Evolutionary conservation across 2,329 filamentous ascomycete genomes (phyloP).

Genomic region (Microthyrium microscopicum): DNA sequence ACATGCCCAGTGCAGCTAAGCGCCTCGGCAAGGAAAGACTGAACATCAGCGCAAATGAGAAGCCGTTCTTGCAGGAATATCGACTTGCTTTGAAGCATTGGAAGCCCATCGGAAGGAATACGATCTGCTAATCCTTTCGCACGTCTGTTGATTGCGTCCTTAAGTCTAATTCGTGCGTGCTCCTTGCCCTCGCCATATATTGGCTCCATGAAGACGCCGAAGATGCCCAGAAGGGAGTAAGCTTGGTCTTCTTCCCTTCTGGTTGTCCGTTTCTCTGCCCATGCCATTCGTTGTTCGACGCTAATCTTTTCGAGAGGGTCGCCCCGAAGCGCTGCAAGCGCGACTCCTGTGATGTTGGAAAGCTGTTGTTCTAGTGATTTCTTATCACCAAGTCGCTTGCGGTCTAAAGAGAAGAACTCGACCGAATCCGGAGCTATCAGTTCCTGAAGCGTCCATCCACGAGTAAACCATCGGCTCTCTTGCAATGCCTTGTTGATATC

Average conservation of each 20-base stretch:
- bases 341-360: conserved; percentile 9
- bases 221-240: conserved; percentile 17
- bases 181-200: conserved; percentile 10
- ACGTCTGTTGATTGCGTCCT: conserved; percentile 10
- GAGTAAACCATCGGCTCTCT: conserved; percentile 9
- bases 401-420: conserved; percentile 8
- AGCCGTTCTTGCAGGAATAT: too few species aligned
- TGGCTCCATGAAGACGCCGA: conserved; percentile 11
- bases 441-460: conserved; percentile 9
- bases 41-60: too few species aligned
- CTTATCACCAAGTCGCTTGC: conserved; percentile 7
- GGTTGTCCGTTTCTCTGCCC: conserved; percentile 14
- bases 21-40: too few species aligned
- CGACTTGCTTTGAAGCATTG: too few species aligned
- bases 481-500: conserved; percentile 5
- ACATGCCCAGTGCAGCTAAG: too few species aligned
- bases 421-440: conserved; percentile 7
- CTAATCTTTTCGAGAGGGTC: conserved; percentile 9
- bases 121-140: too few species aligned
- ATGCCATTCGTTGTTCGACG: conserved; percentile 13
- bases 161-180: conserved; percentile 9
- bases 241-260: conserved; percentile 14
- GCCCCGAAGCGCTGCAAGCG: conserved; percentile 7
- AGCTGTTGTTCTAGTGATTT: conserved; percentile 7
- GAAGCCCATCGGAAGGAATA: too few species aligned